Conservation (phyloP, 345 rosid genomes). For the Cochlearia excelsa region DNA sequence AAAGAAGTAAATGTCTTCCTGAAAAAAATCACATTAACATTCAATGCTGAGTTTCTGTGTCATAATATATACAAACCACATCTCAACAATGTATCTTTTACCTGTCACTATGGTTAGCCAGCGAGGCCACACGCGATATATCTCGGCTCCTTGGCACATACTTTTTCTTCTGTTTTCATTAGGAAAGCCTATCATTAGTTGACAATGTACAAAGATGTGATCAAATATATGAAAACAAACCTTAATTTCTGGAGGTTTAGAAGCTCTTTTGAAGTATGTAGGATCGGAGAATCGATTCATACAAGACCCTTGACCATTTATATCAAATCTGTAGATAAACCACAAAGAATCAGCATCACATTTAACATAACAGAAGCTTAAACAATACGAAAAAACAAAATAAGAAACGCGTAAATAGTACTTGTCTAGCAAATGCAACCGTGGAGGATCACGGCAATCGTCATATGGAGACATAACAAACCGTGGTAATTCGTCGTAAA, state of each 20-base stretch:
- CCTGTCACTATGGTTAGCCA: slow-evolving; percentile 58
- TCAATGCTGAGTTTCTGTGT: too few species aligned
- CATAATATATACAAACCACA: too few species aligned
- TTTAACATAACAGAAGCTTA: background rate
- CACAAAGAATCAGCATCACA: slow-evolving; percentile 17
- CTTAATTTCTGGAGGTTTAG: slow-evolving; percentile 39
- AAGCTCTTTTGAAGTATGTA: slow-evolving; percentile 67
- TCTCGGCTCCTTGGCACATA: slow-evolving; percentile 50
- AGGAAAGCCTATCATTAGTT: slow-evolving; percentile 13
- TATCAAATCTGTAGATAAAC: slow-evolving; percentile 60
- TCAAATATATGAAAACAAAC: background rate
- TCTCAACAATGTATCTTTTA: slow-evolving; percentile 19
- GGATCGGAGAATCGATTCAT: slow-evolving; percentile 90
- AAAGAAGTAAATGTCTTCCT: slow-evolving; percentile 58
- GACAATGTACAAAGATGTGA: background rate
- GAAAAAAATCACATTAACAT: background rate
- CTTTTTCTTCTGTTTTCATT: slow-evolving; percentile 52
- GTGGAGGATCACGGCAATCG: slow-evolving; percentile 81
- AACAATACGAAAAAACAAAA: background rate
- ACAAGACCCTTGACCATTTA: slow-evolving; percentile 89
- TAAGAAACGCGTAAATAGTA: slow-evolving; percentile 30
- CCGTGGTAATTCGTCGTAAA: slow-evolving; percentile 75
- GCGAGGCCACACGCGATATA: slow-evolving; percentile 42
- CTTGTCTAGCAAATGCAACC: slow-evolving; percentile 84
- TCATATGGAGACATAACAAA: slow-evolving; percentile 88